These are phyloP conservation scores for Jatropha curcas DNA, from an alignment of 345 rosid genomes.

Conservation along the genomic window DNA sequence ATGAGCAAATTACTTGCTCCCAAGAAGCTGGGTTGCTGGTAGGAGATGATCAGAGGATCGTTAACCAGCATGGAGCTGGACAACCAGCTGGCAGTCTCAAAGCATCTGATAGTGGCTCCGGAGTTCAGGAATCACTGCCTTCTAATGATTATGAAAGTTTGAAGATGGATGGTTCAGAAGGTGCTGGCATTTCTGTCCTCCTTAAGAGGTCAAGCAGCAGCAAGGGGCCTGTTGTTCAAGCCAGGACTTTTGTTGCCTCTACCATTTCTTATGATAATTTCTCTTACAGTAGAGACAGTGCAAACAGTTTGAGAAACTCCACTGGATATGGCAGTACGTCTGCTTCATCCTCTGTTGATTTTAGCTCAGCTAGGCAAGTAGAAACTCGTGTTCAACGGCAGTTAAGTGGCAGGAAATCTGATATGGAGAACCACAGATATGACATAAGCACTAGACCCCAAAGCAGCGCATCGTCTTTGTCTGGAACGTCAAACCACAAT, in stretches of 20 bases:
- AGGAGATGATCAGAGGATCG: conserved; percentile 40
- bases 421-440: conserved; percentile 61
- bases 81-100: conserved; percentile 38
- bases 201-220: conserved; percentile 77
- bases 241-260: conserved; percentile 63
- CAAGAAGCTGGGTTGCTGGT: conserved; percentile 38
- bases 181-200: conserved; percentile 64
- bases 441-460: conserved; percentile 58
- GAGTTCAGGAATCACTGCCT: conserved; percentile 36
- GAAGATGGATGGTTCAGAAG: conserved; percentile 47
- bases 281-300: conserved; percentile 62
- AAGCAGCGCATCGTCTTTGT: conserved; percentile 52
- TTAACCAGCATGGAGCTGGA: conserved; percentile 37
- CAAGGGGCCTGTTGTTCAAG: conserved; percentile 66
- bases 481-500: conserved; percentile 53
- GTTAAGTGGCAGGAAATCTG: conserved; percentile 67
- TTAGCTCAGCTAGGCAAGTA: conserved; percentile 58
- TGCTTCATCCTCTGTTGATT: conserved; percentile 82
- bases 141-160: conserved; percentile 30
- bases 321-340: conserved; percentile 70
- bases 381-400: conserved; percentile 66
- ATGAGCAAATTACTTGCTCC: conserved; percentile 34
- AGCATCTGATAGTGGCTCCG: conserved; percentile 32
- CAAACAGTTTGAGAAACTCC: conserved; percentile 81
- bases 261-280: conserved; percentile 65